Percentiles rank a stretch among this genome's conserved stretches.
Conservation (phyloP, 2,329 filamentous ascomycete genomes). For the Bipolaris sorokiniana region DNA sequence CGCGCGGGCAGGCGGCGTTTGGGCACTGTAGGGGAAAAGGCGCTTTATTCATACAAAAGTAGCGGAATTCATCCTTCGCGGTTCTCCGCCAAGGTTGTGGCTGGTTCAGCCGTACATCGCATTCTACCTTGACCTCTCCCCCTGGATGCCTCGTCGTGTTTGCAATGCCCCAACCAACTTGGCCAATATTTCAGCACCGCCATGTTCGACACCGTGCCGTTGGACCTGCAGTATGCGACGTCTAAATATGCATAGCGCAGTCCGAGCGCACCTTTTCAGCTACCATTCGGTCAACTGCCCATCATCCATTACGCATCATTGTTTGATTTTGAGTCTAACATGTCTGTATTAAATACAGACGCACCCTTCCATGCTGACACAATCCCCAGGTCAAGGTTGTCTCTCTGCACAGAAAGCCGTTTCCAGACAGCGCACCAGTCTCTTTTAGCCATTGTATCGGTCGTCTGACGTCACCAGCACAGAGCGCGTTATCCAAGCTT, state of each 20-base stretch:
- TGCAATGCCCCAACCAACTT: neutral
- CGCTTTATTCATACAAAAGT: conserved; percentile 25
- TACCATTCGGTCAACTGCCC: conserved; percentile 6
- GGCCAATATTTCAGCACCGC: no score
- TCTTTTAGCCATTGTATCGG: neutral
- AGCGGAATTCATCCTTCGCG: conserved; percentile 16
- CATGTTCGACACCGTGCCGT: neutral
- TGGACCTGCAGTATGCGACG: neutral
- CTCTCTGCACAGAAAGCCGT: neutral
- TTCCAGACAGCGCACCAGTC: neutral
- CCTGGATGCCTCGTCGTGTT: neutral
- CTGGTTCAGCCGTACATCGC: conserved; percentile 12
- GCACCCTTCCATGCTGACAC: neutral
- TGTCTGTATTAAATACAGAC: neutral
- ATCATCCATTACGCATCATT: conserved; percentile 8
- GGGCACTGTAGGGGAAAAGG: conserved; percentile 17
- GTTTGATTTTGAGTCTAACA: neutral
- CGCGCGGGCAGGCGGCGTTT: conserved; percentile 35
- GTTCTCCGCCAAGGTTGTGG: conserved; percentile 15
- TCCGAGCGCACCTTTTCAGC: conserved; percentile 1
- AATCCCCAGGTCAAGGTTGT: neutral
- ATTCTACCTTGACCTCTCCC: neutral
- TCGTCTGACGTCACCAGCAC: conserved; percentile 8
- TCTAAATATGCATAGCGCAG: neutral
- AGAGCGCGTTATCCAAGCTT: neutral